Percentiles rank a stretch among this genome's conserved stretches.
These are phyloP conservation scores for Microdochium trichocladiopsis DNA, from an alignment of 2,329 filamentous ascomycete genomes.

Conservation along the genomic window DNA sequence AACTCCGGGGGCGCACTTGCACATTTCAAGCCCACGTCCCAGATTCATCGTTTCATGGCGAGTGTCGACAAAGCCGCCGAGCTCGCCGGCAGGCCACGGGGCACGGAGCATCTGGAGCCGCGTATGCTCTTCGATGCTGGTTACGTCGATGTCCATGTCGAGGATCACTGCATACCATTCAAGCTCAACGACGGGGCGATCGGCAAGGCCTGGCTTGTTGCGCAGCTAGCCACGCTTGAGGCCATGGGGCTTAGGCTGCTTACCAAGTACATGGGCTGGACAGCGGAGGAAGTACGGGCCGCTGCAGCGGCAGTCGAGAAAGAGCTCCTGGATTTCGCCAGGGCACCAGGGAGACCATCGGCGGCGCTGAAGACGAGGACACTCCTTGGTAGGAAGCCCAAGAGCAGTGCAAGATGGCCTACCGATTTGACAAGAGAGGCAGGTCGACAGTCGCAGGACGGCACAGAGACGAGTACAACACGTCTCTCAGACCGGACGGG, in stretches of 20 bases:
- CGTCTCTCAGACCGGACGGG: no score
- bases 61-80: slow-evolving; percentile 36
- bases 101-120: slow-evolving; percentile 36
- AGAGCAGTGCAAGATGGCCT: slow-evolving; percentile 17
- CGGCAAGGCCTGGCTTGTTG: slow-evolving; percentile 47
- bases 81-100: slow-evolving; percentile 36
- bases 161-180: slow-evolving; percentile 41
- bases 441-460: neutral
- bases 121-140: slow-evolving; percentile 37
- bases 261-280: slow-evolving; percentile 46
- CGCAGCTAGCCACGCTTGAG: slow-evolving; percentile 43
- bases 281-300: slow-evolving; percentile 36
- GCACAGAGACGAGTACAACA: no score
- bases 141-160: slow-evolving; percentile 42
- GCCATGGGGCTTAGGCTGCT: slow-evolving; percentile 40
- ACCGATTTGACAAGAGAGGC: neutral
- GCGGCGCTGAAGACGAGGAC: slow-evolving; percentile 21
- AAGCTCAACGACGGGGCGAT: slow-evolving; percentile 35
- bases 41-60: slow-evolving; percentile 31
- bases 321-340: slow-evolving; percentile 41
- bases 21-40: slow-evolving; percentile 35
- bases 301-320: slow-evolving; percentile 38
- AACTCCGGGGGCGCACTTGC: slow-evolving; percentile 26
- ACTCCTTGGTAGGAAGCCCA: slow-evolving; percentile 43
- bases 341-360: slow-evolving; percentile 28